These are phyloP conservation scores for Colletotrichum chlorophyti DNA, from an alignment of 2,329 filamentous ascomycete species.

Conservation along the genomic window DNA sequence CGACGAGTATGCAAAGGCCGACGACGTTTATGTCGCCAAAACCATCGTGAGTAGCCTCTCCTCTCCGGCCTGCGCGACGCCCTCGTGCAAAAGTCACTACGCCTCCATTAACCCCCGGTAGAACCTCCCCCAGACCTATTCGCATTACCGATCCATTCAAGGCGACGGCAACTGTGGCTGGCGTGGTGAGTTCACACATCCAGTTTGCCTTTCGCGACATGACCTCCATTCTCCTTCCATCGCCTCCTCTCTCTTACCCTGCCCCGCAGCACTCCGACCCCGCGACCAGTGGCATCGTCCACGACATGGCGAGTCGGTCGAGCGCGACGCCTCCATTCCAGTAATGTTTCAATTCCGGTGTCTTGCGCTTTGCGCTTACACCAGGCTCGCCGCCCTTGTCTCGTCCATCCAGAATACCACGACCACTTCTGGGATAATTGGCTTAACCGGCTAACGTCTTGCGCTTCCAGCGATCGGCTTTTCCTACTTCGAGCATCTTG, in stretches of 20 bases:
- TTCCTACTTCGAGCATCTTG: slow-evolving; percentile 87
- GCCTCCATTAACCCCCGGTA: slow-evolving; percentile 42
- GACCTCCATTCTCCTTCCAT: not conserved
- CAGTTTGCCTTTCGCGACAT: slow-evolving; percentile 22
- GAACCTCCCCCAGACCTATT: slow-evolving; percentile 83
- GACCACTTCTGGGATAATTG: too few species aligned
- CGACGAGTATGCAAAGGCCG: slow-evolving; percentile 86
- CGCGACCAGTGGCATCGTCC: not conserved
- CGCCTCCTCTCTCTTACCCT: slow-evolving; percentile 20
- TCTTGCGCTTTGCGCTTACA: too few species aligned
- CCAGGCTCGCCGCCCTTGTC: too few species aligned
- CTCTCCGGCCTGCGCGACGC: not conserved
- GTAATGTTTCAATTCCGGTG: too few species aligned
- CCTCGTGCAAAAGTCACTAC: slow-evolving; percentile 6
- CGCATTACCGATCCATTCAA: slow-evolving; percentile 84
- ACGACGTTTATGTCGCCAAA: slow-evolving; percentile 84
- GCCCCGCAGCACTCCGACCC: slow-evolving; percentile 28
- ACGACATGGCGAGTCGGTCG: not conserved
- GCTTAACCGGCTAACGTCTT: slow-evolving; percentile 9
- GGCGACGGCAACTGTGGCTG: slow-evolving; percentile 97
- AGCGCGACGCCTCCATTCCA: not conserved
- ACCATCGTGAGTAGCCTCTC: slow-evolving; percentile 72
- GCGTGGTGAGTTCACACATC: slow-evolving; percentile 94
- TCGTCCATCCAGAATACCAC: too few species aligned
- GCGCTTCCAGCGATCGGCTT: slow-evolving; percentile 79